Conservation (phyloP, 768 basidiomycete genomes). For the Phylloporus sp. region DNA sequence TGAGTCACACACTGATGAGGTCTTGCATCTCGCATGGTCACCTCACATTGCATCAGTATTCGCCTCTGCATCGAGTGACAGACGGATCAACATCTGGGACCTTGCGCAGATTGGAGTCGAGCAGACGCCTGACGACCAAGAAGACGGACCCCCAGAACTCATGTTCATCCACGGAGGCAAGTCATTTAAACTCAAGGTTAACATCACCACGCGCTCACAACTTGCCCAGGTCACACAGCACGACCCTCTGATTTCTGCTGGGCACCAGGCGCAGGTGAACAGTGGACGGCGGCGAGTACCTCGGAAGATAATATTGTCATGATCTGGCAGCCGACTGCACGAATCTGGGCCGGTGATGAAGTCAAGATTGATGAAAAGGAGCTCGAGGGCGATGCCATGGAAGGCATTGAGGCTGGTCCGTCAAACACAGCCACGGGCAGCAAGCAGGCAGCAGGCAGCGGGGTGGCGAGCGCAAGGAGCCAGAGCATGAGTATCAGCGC, state of each 20-base stretch:
- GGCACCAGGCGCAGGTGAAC: slow-evolving; percentile 80
- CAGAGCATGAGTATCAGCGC: slow-evolving; percentile 63
- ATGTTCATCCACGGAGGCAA: slow-evolving; percentile 93
- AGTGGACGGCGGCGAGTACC: slow-evolving; percentile 83
- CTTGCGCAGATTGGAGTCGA: slow-evolving; percentile 86
- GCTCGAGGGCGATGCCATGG: slow-evolving; percentile 76
- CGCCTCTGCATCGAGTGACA: slow-evolving; percentile 91
- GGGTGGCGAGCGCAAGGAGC: slow-evolving; percentile 43
- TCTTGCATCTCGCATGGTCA: slow-evolving; percentile 93
- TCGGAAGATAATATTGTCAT: slow-evolving; percentile 97
- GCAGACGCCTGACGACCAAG: slow-evolving; percentile 96
- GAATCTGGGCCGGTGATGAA: slow-evolving; percentile 89
- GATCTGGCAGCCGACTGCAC: slow-evolving; percentile 97
- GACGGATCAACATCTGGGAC: slow-evolving; percentile 95
- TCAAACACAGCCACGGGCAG: slow-evolving; percentile 11
- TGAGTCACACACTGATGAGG: slow-evolving; percentile 91
- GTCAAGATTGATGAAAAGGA: slow-evolving; percentile 83
- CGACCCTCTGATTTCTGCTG: slow-evolving; percentile 93
- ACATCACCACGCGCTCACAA: slow-evolving; percentile 1
- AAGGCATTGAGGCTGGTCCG: slow-evolving; percentile 55
- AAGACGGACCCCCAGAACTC: slow-evolving; percentile 96
- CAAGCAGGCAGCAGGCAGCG: slow-evolving; percentile 25
- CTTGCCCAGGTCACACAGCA: slow-evolving; percentile 69
- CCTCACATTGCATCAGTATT: slow-evolving; percentile 90
- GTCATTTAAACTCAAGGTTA: slow-evolving; percentile 19